Evolutionary conservation across 148 eudicot species (phyloP).

Genomic region (Bassia scoparia): DNA sequence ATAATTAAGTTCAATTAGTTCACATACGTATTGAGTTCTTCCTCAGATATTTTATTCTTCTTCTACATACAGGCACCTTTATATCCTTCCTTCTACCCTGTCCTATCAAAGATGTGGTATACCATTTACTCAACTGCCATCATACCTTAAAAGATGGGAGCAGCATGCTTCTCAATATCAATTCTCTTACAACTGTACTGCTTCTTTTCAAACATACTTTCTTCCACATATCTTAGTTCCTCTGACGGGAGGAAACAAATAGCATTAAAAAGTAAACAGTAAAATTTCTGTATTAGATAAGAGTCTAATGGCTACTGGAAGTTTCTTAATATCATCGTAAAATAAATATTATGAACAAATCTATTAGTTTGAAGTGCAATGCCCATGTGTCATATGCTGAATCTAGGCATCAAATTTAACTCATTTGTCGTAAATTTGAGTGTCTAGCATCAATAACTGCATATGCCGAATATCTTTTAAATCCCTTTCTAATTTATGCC

Average conservation of each 20-base stretch:
- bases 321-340: not conserved
- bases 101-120: constrained; percentile 87
- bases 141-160: constrained; percentile 85
- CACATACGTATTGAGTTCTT: not conserved
- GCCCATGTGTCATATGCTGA: not conserved
- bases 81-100: constrained; percentile 91
- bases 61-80: constrained; percentile 60
- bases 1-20: not conserved
- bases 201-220: not conserved
- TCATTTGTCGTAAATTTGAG: not conserved
- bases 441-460: not conserved
- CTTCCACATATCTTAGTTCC: not conserved
- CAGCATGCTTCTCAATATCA: constrained; percentile 88
- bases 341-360: not conserved
- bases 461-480: not conserved
- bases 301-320: not conserved
- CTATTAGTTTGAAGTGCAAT: not conserved
- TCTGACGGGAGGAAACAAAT: not conserved
- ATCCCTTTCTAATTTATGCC: too few relatives aligned
- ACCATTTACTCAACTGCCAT: constrained; percentile 81
- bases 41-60: not conserved
- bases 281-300: not conserved
- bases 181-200: constrained; percentile 56
- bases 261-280: not conserved
- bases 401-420: not conserved